Base-by-base conservation (phyloP, 169 alveolate species). In the Theileria annulata region DNA sequence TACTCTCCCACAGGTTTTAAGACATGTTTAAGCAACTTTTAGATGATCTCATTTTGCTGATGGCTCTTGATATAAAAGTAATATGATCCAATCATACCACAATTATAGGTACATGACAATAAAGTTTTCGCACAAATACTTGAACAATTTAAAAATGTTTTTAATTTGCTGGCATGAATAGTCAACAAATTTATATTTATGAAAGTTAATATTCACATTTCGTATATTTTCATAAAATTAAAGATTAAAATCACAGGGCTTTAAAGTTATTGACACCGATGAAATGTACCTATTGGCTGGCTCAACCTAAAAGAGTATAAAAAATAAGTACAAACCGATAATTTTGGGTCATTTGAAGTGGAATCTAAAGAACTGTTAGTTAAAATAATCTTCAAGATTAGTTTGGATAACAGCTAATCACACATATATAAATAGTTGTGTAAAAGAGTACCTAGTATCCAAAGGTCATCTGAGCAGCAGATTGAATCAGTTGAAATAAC, bases 11-110 rank as follows among this genome's bases (percentile, higher is more conserved):
- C 67, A 42, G 48, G 88, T 47, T n/a, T 67, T 48, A 0, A 21
- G 2, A 0, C 19, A 10, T n/a, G 1, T 8, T 31, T 0, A 3
- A 19, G 2, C 19, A 56, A 0, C 10, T 23, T 28, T 28, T 19
- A 72, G 82, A 56, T 23, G 85, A 76, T 13, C 51, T 75, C 25
- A 63, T 76, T 19, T 71, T 82, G 25, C 27, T 82, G 15, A 27
- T 76, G 67, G 88, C 80, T 9, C 19, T 82, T 15, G 85, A 82
- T 51, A 42, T 72, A 0, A 23, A 72, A 47, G 87, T 79, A 74
- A 3, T n/a, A 33, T 49, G n/a, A 13, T 10, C 66, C 19, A 9
- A 27, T 33, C 8, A 15, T 21, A 63, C 49, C 15, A 42, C 54
- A 56, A 4, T 47, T 59, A 27, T 49, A 82, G 80, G 88, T 75